These are phyloP conservation scores for Apiospora koreana DNA, from an alignment of 2,329 filamentous ascomycete species.

Conservation along the genomic window DNA sequence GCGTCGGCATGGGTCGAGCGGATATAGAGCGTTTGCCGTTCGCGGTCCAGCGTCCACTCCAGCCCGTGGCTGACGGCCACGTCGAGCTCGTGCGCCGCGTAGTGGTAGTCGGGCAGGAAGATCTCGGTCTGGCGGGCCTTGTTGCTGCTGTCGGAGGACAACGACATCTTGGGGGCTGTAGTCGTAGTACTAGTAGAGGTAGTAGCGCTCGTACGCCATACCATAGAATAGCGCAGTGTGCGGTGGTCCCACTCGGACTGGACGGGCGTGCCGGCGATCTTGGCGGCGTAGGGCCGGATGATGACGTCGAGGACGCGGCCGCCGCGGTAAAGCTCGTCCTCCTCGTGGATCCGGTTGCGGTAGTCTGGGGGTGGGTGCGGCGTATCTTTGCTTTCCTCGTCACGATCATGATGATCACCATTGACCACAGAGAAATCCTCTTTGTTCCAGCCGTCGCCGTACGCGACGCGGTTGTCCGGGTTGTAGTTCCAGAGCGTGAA, in stretches of 20 bases:
- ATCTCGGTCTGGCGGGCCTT: slow-evolving; percentile 36
- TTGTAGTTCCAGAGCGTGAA: slow-evolving; percentile 45
- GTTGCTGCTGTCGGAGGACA: slow-evolving; percentile 18
- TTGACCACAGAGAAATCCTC: slow-evolving; percentile 45
- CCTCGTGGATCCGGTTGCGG: slow-evolving; percentile 32
- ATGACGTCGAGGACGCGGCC: slow-evolving; percentile 40
- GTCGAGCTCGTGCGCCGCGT: slow-evolving; percentile 28
- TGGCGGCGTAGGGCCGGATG: slow-evolving; percentile 42
- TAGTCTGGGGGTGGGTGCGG: slow-evolving; percentile 27
- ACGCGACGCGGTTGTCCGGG: slow-evolving; percentile 38
- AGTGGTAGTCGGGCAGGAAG: slow-evolving; percentile 42
- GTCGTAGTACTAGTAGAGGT: not conserved
- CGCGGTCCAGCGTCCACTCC: slow-evolving; percentile 31
- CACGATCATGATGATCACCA: slow-evolving; percentile 31
- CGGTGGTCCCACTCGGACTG: slow-evolving; percentile 37
- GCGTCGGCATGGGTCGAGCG: slow-evolving; percentile 15
- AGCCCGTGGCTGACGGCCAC: slow-evolving; percentile 29
- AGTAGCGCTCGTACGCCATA: slow-evolving; percentile 25
- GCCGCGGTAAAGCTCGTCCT: slow-evolving; percentile 39
- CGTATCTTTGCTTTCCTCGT: slow-evolving; percentile 16
- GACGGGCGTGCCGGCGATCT: slow-evolving; percentile 38
- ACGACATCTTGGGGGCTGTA: not conserved
- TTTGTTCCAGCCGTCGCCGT: slow-evolving; percentile 44
- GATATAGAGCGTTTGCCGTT: slow-evolving; percentile 33
- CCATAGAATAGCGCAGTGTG: slow-evolving; percentile 36